A percentile compares a stretch with the other conserved stretches of the same genome.
Evolutionary conservation across 139 green algal species (phyloP).

Genomic region (Tetraselmis chui): DNA sequence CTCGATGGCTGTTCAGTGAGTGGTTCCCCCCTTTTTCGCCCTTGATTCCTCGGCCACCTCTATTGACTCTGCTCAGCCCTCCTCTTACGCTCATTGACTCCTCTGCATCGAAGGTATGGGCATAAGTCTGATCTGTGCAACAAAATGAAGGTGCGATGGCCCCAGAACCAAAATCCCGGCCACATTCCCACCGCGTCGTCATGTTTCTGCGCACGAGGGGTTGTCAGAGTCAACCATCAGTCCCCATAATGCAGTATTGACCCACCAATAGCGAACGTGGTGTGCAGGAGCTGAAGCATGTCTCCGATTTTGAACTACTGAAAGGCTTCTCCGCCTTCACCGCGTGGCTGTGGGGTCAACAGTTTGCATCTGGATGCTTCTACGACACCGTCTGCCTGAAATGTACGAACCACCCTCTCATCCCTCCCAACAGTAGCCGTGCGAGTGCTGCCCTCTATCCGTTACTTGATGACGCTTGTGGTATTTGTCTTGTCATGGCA

Average conservation of each 20-base stretch:
- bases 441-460: too few relatives aligned
- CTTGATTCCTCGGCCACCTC: too few relatives aligned
- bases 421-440: background rate
- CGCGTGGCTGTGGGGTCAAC: background rate
- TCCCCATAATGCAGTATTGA: too few relatives aligned
- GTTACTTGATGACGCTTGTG: too few relatives aligned
- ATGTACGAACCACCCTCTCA: background rate
- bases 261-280: too few relatives aligned
- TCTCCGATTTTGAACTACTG: background rate
- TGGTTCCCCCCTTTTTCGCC: too few relatives aligned
- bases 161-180: too few relatives aligned
- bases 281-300: too few relatives aligned
- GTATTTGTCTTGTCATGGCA: background rate
- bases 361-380: background rate
- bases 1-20: background rate
- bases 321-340: background rate
- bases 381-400: background rate
- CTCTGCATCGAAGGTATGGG: background rate
- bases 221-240: too few relatives aligned
- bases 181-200: too few relatives aligned
- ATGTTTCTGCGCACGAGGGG: too few relatives aligned
- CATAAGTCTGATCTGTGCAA: background rate
- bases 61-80: background rate
- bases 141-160: background rate
- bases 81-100: background rate